These are phyloP conservation scores for Penicillium corylophilum DNA, from an alignment of 2,329 filamentous ascomycete genomes.

Conservation along the genomic window DNA sequence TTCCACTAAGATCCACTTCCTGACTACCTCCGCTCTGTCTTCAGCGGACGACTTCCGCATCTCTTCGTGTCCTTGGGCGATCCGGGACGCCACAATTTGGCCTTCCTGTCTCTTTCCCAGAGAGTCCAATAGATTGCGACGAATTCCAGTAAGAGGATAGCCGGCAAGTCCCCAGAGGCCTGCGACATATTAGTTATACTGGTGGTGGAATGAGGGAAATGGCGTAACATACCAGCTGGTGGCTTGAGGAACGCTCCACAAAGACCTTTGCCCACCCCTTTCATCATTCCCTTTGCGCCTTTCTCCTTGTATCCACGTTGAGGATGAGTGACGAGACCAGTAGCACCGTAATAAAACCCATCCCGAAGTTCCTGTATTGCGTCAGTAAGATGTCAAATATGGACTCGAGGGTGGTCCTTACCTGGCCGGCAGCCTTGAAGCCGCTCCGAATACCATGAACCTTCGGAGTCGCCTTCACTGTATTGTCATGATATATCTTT, in stretches of 20 bases:
- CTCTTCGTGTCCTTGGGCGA: constrained; percentile 22
- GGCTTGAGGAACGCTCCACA: constrained; percentile 80
- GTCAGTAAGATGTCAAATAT: not conserved
- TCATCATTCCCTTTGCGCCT: constrained; percentile 67
- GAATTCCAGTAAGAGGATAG: constrained; percentile 26
- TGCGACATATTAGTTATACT: not conserved
- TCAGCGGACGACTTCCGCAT: constrained; percentile 17
- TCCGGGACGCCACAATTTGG: constrained; percentile 19
- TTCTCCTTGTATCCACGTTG: constrained; percentile 66
- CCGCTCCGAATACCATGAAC: constrained; percentile 77
- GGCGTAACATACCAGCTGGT: constrained; percentile 60
- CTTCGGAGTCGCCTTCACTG: constrained; percentile 71
- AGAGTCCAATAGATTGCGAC: constrained; percentile 23
- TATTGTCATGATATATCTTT: constrained; percentile 79
- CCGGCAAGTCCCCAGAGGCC: constrained; percentile 27
- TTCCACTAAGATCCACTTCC: constrained; percentile 19
- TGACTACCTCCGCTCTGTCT: constrained; percentile 16
- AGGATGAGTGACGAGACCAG: constrained; percentile 78
- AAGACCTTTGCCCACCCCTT: constrained; percentile 79
- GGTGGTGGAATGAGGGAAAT: not conserved
- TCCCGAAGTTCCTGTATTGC: constrained; percentile 63
- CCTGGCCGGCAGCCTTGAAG: constrained; percentile 65
- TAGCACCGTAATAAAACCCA: constrained; percentile 77
- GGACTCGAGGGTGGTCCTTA: not conserved
- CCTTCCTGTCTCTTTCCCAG: constrained; percentile 18